Conservation (phyloP, 768 basidiomycete species). For the Tricholoma sp. region DNA sequence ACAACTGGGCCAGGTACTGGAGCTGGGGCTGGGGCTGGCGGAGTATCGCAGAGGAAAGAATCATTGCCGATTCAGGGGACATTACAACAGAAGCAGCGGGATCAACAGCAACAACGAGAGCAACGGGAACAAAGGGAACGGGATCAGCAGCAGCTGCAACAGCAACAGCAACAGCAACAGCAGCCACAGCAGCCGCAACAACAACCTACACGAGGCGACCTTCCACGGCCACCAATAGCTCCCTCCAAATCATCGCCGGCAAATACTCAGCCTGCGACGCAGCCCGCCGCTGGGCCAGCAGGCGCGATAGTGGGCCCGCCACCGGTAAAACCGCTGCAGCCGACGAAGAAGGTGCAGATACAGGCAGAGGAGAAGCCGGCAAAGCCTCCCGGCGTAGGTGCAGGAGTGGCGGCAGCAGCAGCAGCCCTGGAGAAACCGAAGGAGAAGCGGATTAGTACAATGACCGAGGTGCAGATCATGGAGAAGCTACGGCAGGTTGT, state of each 20-base stretch:
- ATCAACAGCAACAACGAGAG: slow-evolving; percentile 28
- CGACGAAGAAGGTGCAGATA: slow-evolving; percentile 67
- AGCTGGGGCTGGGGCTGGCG: slow-evolving; percentile 15
- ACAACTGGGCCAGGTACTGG: slow-evolving; percentile 43
- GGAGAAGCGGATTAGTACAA: slow-evolving; percentile 88
- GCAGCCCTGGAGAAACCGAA: slow-evolving; percentile 74
- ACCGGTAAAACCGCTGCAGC: slow-evolving; percentile 71
- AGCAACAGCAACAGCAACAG: too few relatives aligned
- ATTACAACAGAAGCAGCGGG: slow-evolving; percentile 25
- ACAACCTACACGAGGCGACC: slow-evolving; percentile 17
- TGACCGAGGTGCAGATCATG: slow-evolving; percentile 99
- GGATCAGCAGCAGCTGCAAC: slow-evolving; percentile 22
- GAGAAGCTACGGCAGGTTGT: slow-evolving; percentile 92
- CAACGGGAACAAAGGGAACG: slow-evolving; percentile 19
- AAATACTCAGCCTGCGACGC: slow-evolving; percentile 35
- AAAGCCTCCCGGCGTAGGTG: slow-evolving; percentile 49
- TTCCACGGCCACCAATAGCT: slow-evolving; percentile 31
- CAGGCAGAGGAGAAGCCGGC: slow-evolving; percentile 41
- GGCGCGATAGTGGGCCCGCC: slow-evolving; percentile 51
- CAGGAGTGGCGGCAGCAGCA: slow-evolving; percentile 58
- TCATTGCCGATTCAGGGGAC: slow-evolving; percentile 32
- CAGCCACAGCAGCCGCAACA: slow-evolving; percentile 23
- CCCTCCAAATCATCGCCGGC: slow-evolving; percentile 45
- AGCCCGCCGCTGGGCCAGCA: slow-evolving; percentile 41
- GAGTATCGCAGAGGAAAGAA: slow-evolving; percentile 43